Conservation (phyloP, 148 eudicot species). For the Agrostemma githago region DNA sequence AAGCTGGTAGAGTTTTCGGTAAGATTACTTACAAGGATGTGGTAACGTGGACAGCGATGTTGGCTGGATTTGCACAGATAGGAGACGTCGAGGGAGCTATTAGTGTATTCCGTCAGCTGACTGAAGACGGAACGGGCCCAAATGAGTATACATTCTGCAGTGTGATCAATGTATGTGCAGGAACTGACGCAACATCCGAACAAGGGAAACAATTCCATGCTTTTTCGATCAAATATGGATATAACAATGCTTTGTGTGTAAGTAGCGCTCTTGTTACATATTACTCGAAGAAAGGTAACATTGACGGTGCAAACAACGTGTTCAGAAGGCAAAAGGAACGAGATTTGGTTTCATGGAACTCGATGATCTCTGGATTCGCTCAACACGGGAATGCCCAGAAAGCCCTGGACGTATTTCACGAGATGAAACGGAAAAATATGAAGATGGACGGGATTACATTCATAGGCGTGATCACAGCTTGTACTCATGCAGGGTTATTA, state of each 20-base stretch:
- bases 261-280: constrained; percentile 92
- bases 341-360: constrained; percentile 88
- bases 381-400: constrained; percentile 75
- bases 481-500: constrained; percentile 81
- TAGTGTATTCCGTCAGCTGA: constrained; percentile 43
- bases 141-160: constrained; percentile 86
- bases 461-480: constrained; percentile 81
- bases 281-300: constrained; percentile 87
- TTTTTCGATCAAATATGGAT: constrained; percentile 59
- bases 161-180: constrained; percentile 68
- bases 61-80: constrained; percentile 71
- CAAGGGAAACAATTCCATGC: constrained; percentile 90
- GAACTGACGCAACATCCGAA: constrained; percentile 61
- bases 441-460: constrained; percentile 75
- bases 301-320: constrained; percentile 67
- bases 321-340: constrained; percentile 65
- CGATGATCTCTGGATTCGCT: constrained; percentile 87
- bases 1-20: constrained; percentile 69
- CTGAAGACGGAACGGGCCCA: constrained; percentile 52
- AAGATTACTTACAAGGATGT: constrained; percentile 58
- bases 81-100: constrained; percentile 71
- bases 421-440: constrained; percentile 51
- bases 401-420: constrained; percentile 69
- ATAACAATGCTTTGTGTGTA: constrained; percentile 53
- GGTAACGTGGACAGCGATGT: constrained; percentile 95